Conservation (phyloP, 2,329 filamentous ascomycete species). For the Hortaea werneckii region DNA sequence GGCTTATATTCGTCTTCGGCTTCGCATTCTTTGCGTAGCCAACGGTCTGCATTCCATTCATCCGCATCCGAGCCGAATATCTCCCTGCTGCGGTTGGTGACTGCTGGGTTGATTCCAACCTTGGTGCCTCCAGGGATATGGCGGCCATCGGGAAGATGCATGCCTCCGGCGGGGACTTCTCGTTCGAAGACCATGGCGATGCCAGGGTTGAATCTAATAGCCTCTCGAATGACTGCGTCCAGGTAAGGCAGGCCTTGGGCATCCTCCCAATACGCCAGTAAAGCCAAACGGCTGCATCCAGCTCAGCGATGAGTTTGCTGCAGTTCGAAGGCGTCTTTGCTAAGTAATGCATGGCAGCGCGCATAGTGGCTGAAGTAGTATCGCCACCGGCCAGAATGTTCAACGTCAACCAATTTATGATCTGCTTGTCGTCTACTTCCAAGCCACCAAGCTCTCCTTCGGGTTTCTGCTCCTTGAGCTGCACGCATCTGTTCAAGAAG, state of each 20-base stretch:
- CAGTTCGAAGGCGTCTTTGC: background rate
- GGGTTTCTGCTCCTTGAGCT: conserved; percentile 5
- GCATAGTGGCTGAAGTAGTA: conserved; percentile 28
- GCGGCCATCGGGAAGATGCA: conserved; percentile 1
- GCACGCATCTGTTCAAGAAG: conserved; percentile 5
- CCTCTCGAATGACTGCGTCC: conserved; percentile 26
- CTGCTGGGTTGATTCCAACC: conserved; percentile 33
- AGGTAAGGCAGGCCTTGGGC: conserved; percentile 16
- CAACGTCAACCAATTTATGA: conserved; percentile 26
- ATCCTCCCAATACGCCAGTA: conserved; percentile 1
- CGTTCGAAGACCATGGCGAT: conserved; percentile 40
- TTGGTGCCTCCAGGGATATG: conserved; percentile 26
- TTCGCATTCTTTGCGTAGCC: conserved; percentile 21
- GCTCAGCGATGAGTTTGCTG: background rate
- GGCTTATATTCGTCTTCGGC: background rate
- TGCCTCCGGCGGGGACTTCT: conserved; percentile 19
- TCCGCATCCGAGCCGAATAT: conserved; percentile 24
- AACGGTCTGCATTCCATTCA: conserved; percentile 33
- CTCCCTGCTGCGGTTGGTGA: conserved; percentile 27
- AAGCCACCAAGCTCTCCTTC: background rate
- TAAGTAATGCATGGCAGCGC: conserved; percentile 27
- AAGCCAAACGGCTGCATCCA: background rate
- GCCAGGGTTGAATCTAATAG: conserved; percentile 9
- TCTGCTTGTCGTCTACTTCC: conserved; percentile 10
- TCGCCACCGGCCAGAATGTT: conserved; percentile 34